A percentile compares a stretch with the other conserved stretches of the same genome.
Evolutionary conservation across 1,139 yeast species (phyloP).

Genomic region (Saccharomyces hybrid): DNA sequence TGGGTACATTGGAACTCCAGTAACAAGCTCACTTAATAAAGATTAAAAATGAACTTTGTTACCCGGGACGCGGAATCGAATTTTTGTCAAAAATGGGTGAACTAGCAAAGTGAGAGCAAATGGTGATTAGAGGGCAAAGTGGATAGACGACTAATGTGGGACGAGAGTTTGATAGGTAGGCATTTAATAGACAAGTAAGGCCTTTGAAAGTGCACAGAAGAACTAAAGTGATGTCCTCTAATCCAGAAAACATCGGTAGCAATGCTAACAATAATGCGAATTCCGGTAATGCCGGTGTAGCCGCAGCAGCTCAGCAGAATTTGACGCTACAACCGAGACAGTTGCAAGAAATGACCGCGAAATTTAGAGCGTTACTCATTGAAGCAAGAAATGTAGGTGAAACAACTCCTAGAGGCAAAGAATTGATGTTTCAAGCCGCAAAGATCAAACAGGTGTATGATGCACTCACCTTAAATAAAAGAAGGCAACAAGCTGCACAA

Average conservation of each 20-base stretch:
- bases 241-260: background rate
- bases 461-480: conserved; percentile 18
- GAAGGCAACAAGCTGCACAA: conserved; percentile 27
- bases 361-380: conserved; percentile 54
- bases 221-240: background rate
- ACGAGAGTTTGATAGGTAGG: no score
- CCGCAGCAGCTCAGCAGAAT: conserved; percentile 8
- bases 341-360: conserved; percentile 53
- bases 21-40: no score
- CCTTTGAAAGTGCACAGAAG: no score
- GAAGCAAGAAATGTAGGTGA: conserved; percentile 51
- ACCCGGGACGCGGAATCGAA: no score
- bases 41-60: no score
- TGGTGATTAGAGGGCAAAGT: no score
- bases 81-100: no score
- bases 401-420: conserved; percentile 62
- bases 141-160: no score
- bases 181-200: no score
- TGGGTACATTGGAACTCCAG: no score
- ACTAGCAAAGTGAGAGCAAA: no score
- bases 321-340: conserved; percentile 41
- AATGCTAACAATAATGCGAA: background rate
- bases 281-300: conserved; percentile 1
- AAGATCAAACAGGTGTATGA: conserved; percentile 39
- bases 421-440: conserved; percentile 60